Evolutionary conservation across 129 eudicot genomes (phyloP), one percentile per base, ranked within the genome.

Genomic region (Mikania micrantha): DNA sequence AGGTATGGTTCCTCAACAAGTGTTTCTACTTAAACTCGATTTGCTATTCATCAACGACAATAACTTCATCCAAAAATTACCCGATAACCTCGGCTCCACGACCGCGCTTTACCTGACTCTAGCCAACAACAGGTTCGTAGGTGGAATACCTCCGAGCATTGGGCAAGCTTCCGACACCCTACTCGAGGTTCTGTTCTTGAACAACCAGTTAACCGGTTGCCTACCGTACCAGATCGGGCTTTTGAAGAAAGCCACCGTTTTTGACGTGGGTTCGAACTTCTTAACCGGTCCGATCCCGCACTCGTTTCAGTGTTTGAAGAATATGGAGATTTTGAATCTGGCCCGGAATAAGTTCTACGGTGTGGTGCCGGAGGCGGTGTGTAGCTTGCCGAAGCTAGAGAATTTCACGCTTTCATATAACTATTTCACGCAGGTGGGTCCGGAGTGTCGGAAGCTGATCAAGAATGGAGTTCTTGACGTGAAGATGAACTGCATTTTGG

Each of bases 41-140:
- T 52, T 80, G 5, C 71, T 83, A 39, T 80, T 83, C 66, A 49
- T 83, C n/a, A 83, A 83, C 75, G 77, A 83, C 72, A 83, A 83
- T 19, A 73, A 73, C 0, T 73, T 83, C 49, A 6, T 25, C 15
- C 78, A 76, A 42, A 49, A 5, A 13, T 64, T 83, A 0, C 88
- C 88, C 1, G 66, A 48, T 1, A 80, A 59, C 58, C 77, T 83
- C 1, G 88, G 88, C 1, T 12, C 16, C 3, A 80, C 85, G 1
- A 28, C 74, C 9, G 77, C 71, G 5, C 57, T 67, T 19, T 83
- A 50, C 57, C 41, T 83, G 48, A 73, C 85, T 21, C 52, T 83
- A 15, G 88, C 88, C 0, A 76, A 83, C 72, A 83, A 77, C 69
- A 10, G 58, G 0, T 79, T 83, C 41, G 22, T 17, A 7, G 88